Conservation (phyloP, 768 basidiomycete species). For the Naganishia vaughanmartiniae region DNA sequence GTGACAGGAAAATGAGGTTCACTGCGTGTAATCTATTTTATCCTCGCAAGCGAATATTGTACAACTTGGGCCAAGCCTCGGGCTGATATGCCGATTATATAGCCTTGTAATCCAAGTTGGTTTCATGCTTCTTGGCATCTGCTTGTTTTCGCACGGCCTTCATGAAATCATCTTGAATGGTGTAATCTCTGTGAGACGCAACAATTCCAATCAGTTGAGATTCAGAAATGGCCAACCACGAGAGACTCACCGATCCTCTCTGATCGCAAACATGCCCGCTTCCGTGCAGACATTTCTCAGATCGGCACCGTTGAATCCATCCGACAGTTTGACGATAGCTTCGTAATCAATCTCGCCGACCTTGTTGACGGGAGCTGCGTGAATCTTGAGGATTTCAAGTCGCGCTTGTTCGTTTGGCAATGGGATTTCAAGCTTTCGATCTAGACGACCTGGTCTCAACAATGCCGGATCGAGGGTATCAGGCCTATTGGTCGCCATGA, state of each 20-base stretch:
- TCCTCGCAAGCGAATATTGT: not conserved
- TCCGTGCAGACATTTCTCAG: conserved; percentile 91
- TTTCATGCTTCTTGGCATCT: conserved; percentile 97
- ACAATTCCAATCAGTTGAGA: not conserved
- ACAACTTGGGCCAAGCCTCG: not conserved
- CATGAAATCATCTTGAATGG: conserved; percentile 90
- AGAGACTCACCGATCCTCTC: conserved; percentile 74
- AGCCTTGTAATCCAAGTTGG: conserved; percentile 31
- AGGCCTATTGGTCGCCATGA: conserved; percentile 99
- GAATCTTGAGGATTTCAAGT: conserved; percentile 95
- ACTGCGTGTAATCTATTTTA: not conserved
- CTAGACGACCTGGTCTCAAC: conserved; percentile 89
- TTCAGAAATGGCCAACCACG: not conserved
- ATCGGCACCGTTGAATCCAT: conserved; percentile 95
- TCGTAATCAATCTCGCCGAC: conserved; percentile 94
- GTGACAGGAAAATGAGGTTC: not conserved
- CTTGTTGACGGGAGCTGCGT: conserved; percentile 90
- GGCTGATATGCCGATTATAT: conserved; percentile 11
- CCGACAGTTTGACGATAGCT: conserved; percentile 93
- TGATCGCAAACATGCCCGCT: conserved; percentile 97
- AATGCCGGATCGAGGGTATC: conserved; percentile 97
- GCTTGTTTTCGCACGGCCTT: conserved; percentile 94
- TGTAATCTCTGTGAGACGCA: conserved; percentile 64
- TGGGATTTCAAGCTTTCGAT: conserved; percentile 96
- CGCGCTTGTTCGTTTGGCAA: conserved; percentile 96